Conservation (phyloP, 2,329 filamentous ascomycete species). For the Paraconiothyrium brasiliense region DNA sequence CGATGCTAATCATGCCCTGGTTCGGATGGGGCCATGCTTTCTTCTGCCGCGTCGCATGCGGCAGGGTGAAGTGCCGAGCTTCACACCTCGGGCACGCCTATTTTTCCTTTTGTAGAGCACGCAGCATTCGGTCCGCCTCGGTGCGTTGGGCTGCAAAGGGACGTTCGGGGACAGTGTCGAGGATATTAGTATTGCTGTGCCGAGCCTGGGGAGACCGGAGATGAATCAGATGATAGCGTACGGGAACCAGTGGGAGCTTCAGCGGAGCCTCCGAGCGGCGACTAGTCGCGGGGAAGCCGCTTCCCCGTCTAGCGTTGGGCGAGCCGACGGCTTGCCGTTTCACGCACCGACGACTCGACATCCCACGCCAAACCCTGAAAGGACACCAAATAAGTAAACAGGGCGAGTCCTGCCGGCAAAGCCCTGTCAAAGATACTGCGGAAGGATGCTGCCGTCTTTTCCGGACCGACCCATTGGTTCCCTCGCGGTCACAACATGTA, state of each 20-base stretch:
- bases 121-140: not conserved
- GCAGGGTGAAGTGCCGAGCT: constrained; percentile 5
- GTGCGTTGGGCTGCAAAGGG: not conserved
- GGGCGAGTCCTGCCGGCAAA: not conserved
- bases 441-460: not conserved
- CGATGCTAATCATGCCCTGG: constrained; percentile 15
- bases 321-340: constrained; percentile 1
- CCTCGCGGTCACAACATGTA: not conserved
- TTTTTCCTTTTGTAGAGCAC: not conserved
- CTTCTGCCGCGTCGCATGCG: constrained; percentile 9
- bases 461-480: constrained; percentile 7
- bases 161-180: not conserved
- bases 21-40: not conserved
- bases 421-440: not conserved
- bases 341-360: constrained; percentile 7
- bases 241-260: constrained; percentile 7
- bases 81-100: not conserved
- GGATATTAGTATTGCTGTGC: not conserved
- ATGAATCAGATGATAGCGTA: not conserved
- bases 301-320: constrained; percentile 1
- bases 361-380: constrained; percentile 3
- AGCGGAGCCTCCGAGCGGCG: constrained; percentile 9
- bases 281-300: constrained; percentile 8
- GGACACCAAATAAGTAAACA: not conserved
- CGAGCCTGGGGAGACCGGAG: not conserved